phyloP scores from a whole-genome alignment of 2,329 filamentous ascomycete species.

The Lachnellula suecica region DNA sequence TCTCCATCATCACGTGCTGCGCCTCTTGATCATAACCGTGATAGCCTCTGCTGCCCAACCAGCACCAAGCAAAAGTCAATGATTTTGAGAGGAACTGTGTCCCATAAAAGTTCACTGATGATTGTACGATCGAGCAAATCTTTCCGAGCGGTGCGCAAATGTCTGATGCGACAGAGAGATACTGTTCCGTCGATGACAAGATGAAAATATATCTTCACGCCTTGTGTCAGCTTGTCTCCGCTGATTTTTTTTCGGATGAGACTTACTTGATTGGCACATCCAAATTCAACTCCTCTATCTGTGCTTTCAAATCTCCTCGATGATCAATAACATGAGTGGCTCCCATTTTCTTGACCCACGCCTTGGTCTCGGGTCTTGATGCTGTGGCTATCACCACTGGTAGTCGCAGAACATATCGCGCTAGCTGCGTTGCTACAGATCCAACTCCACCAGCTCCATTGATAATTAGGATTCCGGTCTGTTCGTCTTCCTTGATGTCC shows the following conservation, averaged over 20 bases:
- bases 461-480: slow-evolving; percentile 42
- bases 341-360: slow-evolving; percentile 40
- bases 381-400: slow-evolving; percentile 44
- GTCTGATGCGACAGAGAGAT: slow-evolving; percentile 37
- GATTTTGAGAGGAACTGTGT: slow-evolving; percentile 46
- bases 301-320: slow-evolving; percentile 37
- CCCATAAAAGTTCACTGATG: slow-evolving; percentile 42
- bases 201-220: slow-evolving; percentile 32
- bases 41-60: slow-evolving; percentile 41
- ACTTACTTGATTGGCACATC: slow-evolving; percentile 41
- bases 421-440: slow-evolving; percentile 43
- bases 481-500: slow-evolving; percentile 27
- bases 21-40: slow-evolving; percentile 38
- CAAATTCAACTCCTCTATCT: slow-evolving; percentile 37
- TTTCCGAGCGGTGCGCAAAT: slow-evolving; percentile 44
- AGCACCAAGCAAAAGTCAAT: slow-evolving; percentile 41
- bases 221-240: no score
- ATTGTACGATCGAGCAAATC: slow-evolving; percentile 45
- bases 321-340: slow-evolving; percentile 45
- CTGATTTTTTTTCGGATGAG: no score
- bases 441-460: slow-evolving; percentile 47
- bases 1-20: slow-evolving; percentile 39
- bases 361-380: slow-evolving; percentile 39
- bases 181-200: slow-evolving; percentile 41
- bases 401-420: slow-evolving; percentile 37